Evolutionary conservation across 73 alveolate species (phyloP).

Genomic region (Paramecium sexaurelia): DNA sequence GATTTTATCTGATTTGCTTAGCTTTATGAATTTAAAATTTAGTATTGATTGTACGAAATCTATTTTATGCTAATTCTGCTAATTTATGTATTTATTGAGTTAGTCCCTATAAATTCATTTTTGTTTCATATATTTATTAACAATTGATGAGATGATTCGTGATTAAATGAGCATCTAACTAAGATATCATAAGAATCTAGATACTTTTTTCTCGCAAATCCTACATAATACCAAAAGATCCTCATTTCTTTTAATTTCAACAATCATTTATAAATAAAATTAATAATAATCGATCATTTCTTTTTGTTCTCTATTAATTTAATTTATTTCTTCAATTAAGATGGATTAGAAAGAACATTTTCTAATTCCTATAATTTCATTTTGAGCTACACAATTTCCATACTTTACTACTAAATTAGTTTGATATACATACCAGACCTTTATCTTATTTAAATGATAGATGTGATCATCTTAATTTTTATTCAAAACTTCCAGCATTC

Average conservation of each 20-base stretch:
- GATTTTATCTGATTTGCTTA: not conserved
- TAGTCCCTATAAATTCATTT: not conserved
- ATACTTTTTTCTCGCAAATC: conserved; percentile 40
- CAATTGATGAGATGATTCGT: not conserved
- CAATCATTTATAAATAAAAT: not conserved
- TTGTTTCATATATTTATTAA: not conserved
- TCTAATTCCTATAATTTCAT: not conserved
- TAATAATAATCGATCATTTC: not conserved
- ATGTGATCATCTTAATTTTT: not conserved
- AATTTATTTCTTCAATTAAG: not conserved
- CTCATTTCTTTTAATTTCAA: not conserved
- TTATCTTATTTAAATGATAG: not conserved
- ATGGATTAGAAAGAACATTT: not conserved
- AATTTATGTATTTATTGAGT: not conserved
- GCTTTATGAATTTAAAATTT: not conserved
- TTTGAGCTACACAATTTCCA: not conserved
- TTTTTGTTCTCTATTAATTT: not conserved
- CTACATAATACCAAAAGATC: conserved; percentile 43
- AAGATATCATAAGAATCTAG: not conserved
- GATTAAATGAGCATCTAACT: conserved; percentile 49
- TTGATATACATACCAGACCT: not conserved
- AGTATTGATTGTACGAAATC: not conserved
- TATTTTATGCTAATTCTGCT: not conserved
- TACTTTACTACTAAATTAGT: not conserved
- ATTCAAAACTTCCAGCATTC: not conserved